Conservation (phyloP, 2,329 filamentous ascomycete species). For the Phyllosticta capitalensis region DNA sequence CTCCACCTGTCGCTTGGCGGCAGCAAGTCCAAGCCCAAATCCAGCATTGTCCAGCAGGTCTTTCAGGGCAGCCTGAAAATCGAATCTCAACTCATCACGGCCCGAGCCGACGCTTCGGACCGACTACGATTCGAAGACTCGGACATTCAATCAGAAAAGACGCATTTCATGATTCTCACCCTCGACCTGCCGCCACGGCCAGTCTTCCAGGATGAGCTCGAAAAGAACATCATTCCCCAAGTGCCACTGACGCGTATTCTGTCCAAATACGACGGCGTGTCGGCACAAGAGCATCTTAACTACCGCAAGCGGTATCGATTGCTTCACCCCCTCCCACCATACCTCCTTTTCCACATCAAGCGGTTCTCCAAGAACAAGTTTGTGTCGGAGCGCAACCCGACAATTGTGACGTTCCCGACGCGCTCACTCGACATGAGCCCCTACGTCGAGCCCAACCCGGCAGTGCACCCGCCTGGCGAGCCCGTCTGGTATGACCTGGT, state of each 20-base stretch:
- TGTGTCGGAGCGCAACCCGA: conserved; percentile 89
- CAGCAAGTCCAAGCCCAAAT: conserved; percentile 73
- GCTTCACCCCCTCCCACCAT: conserved; percentile 82
- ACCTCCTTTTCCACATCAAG: conserved; percentile 89
- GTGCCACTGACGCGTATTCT: conserved; percentile 68
- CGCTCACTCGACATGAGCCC: conserved; percentile 77
- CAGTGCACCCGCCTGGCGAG: conserved; percentile 59
- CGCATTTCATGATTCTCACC: conserved; percentile 82
- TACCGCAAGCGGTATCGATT: conserved; percentile 84
- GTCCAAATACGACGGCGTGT: conserved; percentile 83
- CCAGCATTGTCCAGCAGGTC: conserved; percentile 79
- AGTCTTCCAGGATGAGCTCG: conserved; percentile 89
- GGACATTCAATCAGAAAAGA: conserved; percentile 66
- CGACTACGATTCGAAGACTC: conserved; percentile 89
- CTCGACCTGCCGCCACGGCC: conserved; percentile 86
- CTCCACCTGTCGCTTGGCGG: conserved; percentile 86
- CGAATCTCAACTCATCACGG: conserved; percentile 88
- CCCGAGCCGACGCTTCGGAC: conserved; percentile 78
- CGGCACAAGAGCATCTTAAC: conserved; percentile 78
- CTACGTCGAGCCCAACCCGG: conserved; percentile 81
- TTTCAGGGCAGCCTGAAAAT: conserved; percentile 91
- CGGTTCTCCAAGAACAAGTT: conserved; percentile 97
- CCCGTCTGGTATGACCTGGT: conserved; percentile 93
- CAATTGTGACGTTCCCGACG: conserved; percentile 92
- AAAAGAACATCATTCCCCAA: conserved; percentile 93